Base-by-base conservation (phyloP, 164 flowering plant species). In the Annona cherimola region DNA sequence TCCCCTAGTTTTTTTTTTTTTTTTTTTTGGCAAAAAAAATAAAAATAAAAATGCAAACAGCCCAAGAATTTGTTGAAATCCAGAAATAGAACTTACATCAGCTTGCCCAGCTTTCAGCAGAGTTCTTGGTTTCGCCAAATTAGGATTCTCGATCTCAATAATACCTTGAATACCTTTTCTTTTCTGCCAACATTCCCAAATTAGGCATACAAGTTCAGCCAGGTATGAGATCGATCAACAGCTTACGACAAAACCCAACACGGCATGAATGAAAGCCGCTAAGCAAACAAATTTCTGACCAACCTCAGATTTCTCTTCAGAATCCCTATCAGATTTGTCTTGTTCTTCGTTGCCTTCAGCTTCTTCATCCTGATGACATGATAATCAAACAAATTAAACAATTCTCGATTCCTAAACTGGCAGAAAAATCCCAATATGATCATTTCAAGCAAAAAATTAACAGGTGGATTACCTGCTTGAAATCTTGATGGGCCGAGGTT, bases 101-200 rank as follows among this genome's bases (percentile, higher is more conserved):
- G 80, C 73, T 80, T 92, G 85, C 70, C 75, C 89, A 55, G 98
- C 98, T 86, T 89, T 93, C 86, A 91, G n/a, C n/a, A n/a, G 4
- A 72, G 70, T 87, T 85, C 87, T 93, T 43, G 84, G 78, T 79
- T 88, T 90, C 6, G 76, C 94, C 81, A 91, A 71, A 81, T 91
- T 93, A 63, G 98, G 98, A 80, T 93, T 93, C 57, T 90, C 86
- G 72, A 91, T 85, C 82, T 91, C 83, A 72, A 93, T 93, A 60
- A 93, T 55, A 68, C 96, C 91, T 76, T 90, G 79, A n/a, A 88
- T 80, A 39, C 96, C 98, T 75, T 93, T 93, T 74, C 77, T 76
- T 79, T 86, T 91, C 88, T 88, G 86, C 79, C 35, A 63, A 71
- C 63, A 61, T 73, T 39, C 39, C 26, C 35, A 35, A n/a, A n/a